These are phyloP conservation scores for Epichloe gansuensis DNA, from an alignment of 2,329 filamentous ascomycete species.

Conservation along the genomic window DNA sequence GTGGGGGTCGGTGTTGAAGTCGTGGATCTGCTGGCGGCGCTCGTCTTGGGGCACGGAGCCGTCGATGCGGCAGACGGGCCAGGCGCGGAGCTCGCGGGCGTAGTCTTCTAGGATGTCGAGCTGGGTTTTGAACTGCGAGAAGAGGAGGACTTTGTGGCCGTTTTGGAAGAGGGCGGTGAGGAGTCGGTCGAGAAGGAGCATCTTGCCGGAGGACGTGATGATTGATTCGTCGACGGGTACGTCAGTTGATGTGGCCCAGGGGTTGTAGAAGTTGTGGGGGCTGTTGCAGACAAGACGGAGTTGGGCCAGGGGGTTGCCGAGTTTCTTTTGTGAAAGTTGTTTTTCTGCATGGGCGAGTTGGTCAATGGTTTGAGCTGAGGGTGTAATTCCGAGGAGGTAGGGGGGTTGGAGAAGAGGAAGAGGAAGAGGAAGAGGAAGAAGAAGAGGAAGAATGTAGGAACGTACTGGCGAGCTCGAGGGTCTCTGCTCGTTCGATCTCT, in stretches of 20 bases:
- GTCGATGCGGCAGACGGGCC: slow-evolving; percentile 82
- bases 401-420: background rate
- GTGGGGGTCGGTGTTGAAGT: slow-evolving; percentile 54
- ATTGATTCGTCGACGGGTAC: slow-evolving; percentile 62
- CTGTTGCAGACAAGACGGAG: slow-evolving; percentile 84
- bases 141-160: slow-evolving; percentile 86
- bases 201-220: slow-evolving; percentile 83
- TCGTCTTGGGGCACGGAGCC: slow-evolving; percentile 68
- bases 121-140: slow-evolving; percentile 92
- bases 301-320: slow-evolving; percentile 88
- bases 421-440: no score
- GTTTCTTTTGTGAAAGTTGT: slow-evolving; percentile 79
- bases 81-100: slow-evolving; percentile 58
- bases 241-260: slow-evolving; percentile 53
- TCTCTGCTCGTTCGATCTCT: slow-evolving; percentile 52
- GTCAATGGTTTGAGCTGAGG: background rate
- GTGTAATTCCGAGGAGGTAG: background rate
- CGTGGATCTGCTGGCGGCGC: slow-evolving; percentile 56
- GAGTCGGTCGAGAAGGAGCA: slow-evolving; percentile 82
- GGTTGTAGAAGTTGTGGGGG: slow-evolving; percentile 94
- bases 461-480: slow-evolving; percentile 64
- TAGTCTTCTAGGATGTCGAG: slow-evolving; percentile 86
- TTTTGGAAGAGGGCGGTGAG: slow-evolving; percentile 60
- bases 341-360: slow-evolving; percentile 40
- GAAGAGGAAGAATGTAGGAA: slow-evolving; percentile 8